These are phyloP conservation scores for Ascoidea rubescens DNA, from an alignment of 805 yeast species.

Conservation along the genomic window DNA sequence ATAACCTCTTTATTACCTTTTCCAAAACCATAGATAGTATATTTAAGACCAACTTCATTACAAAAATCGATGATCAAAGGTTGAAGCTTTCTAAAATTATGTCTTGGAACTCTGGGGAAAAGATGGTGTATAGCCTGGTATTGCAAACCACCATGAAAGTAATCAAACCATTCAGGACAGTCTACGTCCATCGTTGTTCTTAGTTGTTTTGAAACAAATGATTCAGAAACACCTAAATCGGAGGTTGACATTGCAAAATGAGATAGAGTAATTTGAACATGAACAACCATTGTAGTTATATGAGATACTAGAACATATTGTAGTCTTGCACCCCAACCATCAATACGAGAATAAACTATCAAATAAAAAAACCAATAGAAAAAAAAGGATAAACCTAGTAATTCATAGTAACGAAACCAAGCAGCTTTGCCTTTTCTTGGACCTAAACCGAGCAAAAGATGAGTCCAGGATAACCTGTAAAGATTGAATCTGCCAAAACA, in stretches of 20 bases:
- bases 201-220: conserved; percentile 66
- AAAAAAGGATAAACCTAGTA: conserved; percentile 56
- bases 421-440: conserved; percentile 76
- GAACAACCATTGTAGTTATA: conserved; percentile 78
- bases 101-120: conserved; percentile 82
- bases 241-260: conserved; percentile 93
- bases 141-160: conserved; percentile 83
- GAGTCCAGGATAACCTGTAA: conserved; percentile 70
- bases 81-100: conserved; percentile 68
- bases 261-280: conserved; percentile 78
- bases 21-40: conserved; percentile 74
- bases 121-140: conserved; percentile 86
- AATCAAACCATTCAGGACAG: conserved; percentile 88
- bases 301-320: conserved; percentile 61
- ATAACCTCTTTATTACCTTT: conserved; percentile 66
- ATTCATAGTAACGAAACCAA: conserved; percentile 71
- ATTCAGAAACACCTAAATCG: conserved; percentile 68
- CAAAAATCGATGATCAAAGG: conserved; percentile 63
- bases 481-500: conserved; percentile 78
- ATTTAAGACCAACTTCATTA: conserved; percentile 58
- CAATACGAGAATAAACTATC: conserved; percentile 35
- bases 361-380: conserved; percentile 73
- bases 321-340: conserved; percentile 39
- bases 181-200: conserved; percentile 93
- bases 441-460: conserved; percentile 60